Conservation (phyloP, 805 yeast species). For the Blastobotrys chiropterorum region DNA sequence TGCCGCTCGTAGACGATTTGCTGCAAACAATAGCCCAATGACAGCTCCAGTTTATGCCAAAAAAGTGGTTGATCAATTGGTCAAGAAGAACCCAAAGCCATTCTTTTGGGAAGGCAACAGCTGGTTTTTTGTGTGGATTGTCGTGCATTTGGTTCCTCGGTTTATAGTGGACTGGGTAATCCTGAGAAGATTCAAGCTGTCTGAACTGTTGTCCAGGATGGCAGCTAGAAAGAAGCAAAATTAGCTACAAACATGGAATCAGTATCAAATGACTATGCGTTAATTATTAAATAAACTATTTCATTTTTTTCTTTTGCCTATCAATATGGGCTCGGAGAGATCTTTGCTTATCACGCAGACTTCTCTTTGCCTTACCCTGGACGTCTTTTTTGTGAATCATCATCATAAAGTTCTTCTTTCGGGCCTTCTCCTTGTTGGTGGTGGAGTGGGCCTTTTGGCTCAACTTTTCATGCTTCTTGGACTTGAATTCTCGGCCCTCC, state of each 20-base stretch:
- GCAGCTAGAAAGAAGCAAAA: not conserved
- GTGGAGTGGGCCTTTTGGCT: constrained; percentile 75
- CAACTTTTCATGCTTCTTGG: constrained; percentile 69
- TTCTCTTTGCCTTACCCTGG: constrained; percentile 86
- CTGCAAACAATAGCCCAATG: constrained; percentile 54
- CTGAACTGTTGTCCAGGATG: not conserved
- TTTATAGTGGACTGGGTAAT: constrained; percentile 3
- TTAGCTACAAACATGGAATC: not conserved
- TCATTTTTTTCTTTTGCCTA: constrained; percentile 82
- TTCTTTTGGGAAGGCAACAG: constrained; percentile 6
- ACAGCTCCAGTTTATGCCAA: constrained; percentile 49
- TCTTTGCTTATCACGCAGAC: constrained; percentile 86
- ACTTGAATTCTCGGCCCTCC: constrained; percentile 88
- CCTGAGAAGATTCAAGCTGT: constrained; percentile 3
- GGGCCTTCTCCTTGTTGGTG: constrained; percentile 90
- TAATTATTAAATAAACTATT: not conserved
- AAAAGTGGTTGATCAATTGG: constrained; percentile 31
- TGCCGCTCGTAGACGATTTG: constrained; percentile 54
- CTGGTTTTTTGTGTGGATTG: constrained; percentile 3
- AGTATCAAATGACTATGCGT: not conserved
- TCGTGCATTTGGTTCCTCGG: constrained; percentile 1
- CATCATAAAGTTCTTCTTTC: constrained; percentile 99
- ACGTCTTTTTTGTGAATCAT: constrained; percentile 93
- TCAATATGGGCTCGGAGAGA: constrained; percentile 78
- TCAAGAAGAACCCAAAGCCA: constrained; percentile 1